Conservation (phyloP, 305 asterid genomes). For the Solanum chacoense region DNA sequence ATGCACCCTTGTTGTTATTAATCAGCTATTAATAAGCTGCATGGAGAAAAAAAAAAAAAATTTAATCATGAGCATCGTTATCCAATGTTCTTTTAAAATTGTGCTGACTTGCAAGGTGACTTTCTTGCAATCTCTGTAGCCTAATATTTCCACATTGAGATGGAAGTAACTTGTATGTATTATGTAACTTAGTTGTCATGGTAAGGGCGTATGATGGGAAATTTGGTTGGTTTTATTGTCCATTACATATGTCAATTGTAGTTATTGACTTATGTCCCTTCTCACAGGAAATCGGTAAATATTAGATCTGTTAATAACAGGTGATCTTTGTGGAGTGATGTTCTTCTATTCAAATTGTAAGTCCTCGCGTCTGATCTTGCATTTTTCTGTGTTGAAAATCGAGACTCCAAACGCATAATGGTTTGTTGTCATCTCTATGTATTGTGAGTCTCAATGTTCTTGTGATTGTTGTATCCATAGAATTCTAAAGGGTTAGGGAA, state of each 20-base stretch:
- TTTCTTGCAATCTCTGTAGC: not conserved
- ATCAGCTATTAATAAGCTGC: not conserved
- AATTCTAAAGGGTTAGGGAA: not conserved
- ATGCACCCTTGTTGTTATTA: not conserved
- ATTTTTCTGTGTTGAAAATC: not conserved
- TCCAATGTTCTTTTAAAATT: not conserved
- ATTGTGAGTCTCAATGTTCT: not conserved
- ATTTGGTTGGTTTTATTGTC: not conserved
- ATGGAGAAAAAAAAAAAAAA: not conserved
- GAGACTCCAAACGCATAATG: not conserved
- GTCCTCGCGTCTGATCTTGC: not conserved
- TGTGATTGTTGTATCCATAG: not conserved
- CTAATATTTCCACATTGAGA: not conserved
- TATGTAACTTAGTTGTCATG: not conserved
- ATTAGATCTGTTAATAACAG: not conserved
- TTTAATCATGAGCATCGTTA: not conserved
- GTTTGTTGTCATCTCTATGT: not conserved
- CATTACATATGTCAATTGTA: not conserved
- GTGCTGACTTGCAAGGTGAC: not conserved
- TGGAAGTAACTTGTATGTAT: not conserved
- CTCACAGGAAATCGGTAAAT: not conserved
- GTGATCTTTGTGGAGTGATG: not conserved
- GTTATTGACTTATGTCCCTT: not conserved
- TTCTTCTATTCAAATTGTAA: not conserved
- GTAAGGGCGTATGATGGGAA: not conserved